Evolutionary conservation across 257 asterid genomes (phyloP), one percentile per base, ranked within the genome.

Genomic region (Solanum neorickii): DNA sequence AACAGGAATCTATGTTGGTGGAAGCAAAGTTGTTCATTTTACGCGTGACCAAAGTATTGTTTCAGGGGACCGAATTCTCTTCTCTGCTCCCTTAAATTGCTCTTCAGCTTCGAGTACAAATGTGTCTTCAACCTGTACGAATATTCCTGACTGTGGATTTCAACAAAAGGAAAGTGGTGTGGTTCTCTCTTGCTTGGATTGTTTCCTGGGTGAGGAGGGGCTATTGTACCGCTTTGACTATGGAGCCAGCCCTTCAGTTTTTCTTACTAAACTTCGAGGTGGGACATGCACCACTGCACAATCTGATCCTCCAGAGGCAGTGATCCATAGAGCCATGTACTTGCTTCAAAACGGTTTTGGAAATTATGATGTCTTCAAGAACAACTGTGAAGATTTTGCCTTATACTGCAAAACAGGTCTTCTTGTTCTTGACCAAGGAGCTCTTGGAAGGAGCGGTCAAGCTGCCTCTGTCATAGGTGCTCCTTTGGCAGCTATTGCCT

Each of bases 311-410:
- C 80, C 88, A 21, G 87, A 90, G 9, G 66, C 37, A 7, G 93
- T 90, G 76, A 87, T 90, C 33, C 88, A 87, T 73, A 82, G 91
- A 69, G 89, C 91, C 27, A 83, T 88, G 89, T 86, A 72, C 84
- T 88, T 91, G 27, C 92, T 91, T 74, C 92, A 87, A 3, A 83
- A 83, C 25, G 92, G 92, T 21, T 89, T 88, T 29, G 93, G 93
- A 7, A 87, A 42, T 3, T 89, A 91, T 69, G 73, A 86, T 13
- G 78, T 88, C 18, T 91, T 91, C 18, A 68, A 59, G 47, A 89
- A 87, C 25, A 91, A 91, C 83, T 91, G 92, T 72, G 93, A 91
- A 87, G 93, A 91, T 80, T 91, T 91, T 66, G 93, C 93, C 7
- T 46, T 90, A 7, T 90, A 90, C 90, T 91, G 92, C 66, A 91